Percentiles rank a stretch among this genome's conserved stretches.
phyloP scores from a whole-genome alignment of 768 basidiomycete genomes.

The Mycena albidolilacea region DNA sequence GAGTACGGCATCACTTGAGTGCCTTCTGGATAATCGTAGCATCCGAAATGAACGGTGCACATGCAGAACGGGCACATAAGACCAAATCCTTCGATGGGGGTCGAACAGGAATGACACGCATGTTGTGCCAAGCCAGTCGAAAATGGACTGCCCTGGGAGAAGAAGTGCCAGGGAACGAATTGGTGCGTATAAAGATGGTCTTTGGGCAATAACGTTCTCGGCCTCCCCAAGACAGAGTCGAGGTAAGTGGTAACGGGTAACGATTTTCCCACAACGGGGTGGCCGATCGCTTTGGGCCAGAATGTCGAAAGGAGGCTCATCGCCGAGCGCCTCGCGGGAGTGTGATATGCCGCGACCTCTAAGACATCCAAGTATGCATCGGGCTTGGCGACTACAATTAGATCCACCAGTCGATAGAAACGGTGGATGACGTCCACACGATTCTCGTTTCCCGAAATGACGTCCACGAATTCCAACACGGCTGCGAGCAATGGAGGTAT shows the following conservation, averaged over 20 bases:
- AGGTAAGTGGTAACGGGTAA: conserved; percentile 57
- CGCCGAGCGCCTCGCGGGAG: conserved; percentile 69
- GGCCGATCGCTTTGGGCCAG: conserved; percentile 82
- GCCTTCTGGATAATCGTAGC: conserved; percentile 81
- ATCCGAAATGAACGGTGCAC: conserved; percentile 82
- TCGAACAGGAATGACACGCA: conserved; percentile 71
- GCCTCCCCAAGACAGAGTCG: conserved; percentile 35
- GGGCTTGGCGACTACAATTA: conserved; percentile 70
- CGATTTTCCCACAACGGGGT: conserved; percentile 71
- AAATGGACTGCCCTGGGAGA: conserved; percentile 40
- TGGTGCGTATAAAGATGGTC: conserved; percentile 69
- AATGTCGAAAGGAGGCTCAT: conserved; percentile 69
- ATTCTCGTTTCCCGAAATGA: conserved; percentile 46
- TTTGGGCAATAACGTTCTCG: conserved; percentile 29
- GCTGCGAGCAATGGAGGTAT: conserved; percentile 74
- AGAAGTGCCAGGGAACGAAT: conserved; percentile 79
- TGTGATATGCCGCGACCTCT: conserved; percentile 79
- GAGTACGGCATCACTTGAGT: conserved; percentile 70
- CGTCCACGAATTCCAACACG: conserved; percentile 71
- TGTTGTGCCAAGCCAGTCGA: conserved; percentile 54
- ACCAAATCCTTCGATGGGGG: conserved; percentile 74
- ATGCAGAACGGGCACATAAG: conserved; percentile 81
- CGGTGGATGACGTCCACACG: conserved; percentile 59
- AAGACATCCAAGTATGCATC: conserved; percentile 82
- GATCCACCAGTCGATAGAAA: conserved; percentile 67